These are phyloP conservation scores for Zygosaccharomyces gambellarensis DNA, from an alignment of 805 yeast genomes.

Conservation along the genomic window DNA sequence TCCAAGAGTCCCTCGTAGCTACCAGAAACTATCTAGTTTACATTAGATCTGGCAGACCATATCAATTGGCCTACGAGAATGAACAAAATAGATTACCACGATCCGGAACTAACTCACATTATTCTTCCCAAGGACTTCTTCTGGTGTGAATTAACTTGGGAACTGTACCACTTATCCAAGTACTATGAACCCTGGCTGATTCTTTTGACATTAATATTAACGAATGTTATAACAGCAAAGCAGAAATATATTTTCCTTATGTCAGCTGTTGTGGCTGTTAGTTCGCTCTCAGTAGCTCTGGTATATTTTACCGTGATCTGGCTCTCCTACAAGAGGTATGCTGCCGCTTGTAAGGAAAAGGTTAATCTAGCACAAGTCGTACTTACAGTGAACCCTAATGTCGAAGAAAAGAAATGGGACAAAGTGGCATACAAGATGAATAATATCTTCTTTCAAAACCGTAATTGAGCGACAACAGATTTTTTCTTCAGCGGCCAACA, in stretches of 20 bases:
- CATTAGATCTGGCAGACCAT: too few species aligned
- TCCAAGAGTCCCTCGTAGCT: background rate
- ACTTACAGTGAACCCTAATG: slow-evolving; percentile 4
- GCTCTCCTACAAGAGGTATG: background rate
- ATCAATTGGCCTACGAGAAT: too few species aligned
- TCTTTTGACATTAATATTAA: background rate
- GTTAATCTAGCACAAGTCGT: background rate
- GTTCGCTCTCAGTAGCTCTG: background rate
- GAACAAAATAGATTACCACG: background rate
- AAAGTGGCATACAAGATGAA: slow-evolving; percentile 4
- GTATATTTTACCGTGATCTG: background rate
- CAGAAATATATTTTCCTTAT: background rate
- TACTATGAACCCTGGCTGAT: background rate
- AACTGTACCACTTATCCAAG: background rate
- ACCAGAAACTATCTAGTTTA: background rate
- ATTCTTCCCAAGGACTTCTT: background rate
- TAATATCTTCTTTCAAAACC: background rate
- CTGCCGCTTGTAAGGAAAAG: background rate
- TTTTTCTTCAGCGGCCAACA: background rate
- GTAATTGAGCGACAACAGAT: slow-evolving; percentile 6
- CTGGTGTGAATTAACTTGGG: background rate
- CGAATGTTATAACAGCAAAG: background rate
- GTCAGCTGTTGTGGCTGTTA: background rate
- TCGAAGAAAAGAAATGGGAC: slow-evolving; percentile 2
- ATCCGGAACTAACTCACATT: background rate